Evolutionary conservation across 2,329 filamentous ascomycete species (phyloP), one percentile per base, ranked within the genome.

Genomic region (Phaeosphaeria sp.): DNA sequence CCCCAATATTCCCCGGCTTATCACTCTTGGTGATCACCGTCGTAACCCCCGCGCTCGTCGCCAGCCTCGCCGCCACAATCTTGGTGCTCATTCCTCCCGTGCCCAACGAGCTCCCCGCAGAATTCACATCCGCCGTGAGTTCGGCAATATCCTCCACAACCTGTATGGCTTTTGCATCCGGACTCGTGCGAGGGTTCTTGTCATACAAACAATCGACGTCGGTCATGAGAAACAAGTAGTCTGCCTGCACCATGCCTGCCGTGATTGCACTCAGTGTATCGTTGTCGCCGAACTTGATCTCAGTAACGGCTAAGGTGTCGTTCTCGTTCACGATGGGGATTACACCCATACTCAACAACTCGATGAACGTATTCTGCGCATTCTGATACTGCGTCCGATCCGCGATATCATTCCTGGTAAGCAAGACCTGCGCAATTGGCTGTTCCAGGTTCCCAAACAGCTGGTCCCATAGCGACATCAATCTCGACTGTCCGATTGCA

Each of bases 251-350:
- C 93, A 99, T 46, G 88, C 87, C n/a, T 85, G 88, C 21, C 85
- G 83, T n/a, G 80, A 79, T 98, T 92, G 52, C 83, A 59, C 99
- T 84, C 6, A 86, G 81, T 43, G 96, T 89, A 56, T 90, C 82
- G 77, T 99, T 99, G 82, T 99, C 93, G 60, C 95, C 95, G 74
- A 99, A 99, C 65, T 99, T 99, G 95, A 99, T 99, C 81, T 99
- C 95, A 7, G 95, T 97, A 64, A 99, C 95, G 22, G 93, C 92
- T 53, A 99, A 82, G 2, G 95, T 99, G 77, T 99, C 95, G 78
- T 99, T 99, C 80, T 99, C 95, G 72, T 99, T 99, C 63, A 99
- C 95, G 69, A 99, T 97, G 9, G 95, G 95, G 62, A 99, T 96
- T 24, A 98, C 94, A 1, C 93, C 93, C 90, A 97, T 95, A 70